Evolutionary conservation across 1,284 basidiomycete species (phyloP).

Genomic region (Naganishia liquefaciens): DNA sequence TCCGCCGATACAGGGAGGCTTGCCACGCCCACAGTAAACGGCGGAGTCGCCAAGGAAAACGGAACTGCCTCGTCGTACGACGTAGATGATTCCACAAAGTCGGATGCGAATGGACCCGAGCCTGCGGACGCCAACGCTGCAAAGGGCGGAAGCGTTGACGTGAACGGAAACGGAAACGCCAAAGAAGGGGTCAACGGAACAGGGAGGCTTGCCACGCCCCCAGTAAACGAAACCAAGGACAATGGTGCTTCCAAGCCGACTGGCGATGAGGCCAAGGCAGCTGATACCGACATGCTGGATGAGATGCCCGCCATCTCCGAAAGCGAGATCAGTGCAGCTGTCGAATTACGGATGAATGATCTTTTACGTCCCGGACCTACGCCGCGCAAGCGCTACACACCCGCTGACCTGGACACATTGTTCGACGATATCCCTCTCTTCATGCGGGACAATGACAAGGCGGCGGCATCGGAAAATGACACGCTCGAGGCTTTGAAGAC

Average conservation of each 20-base stretch:
- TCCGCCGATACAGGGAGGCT: constrained; percentile 23
- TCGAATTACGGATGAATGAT: constrained; percentile 13
- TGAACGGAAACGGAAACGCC: background rate
- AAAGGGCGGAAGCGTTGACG: background rate
- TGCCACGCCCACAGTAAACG: constrained; percentile 13
- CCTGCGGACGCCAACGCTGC: background rate
- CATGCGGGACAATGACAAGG: constrained; percentile 71
- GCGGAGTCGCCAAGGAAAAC: constrained; percentile 6
- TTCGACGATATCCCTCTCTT: constrained; percentile 69
- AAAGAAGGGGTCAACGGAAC: background rate
- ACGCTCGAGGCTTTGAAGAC: constrained; percentile 81
- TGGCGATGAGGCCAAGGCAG: background rate
- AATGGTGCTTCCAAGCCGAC: background rate
- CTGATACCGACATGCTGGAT: background rate
- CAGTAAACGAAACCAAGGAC: constrained; percentile 2
- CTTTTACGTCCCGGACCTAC: constrained; percentile 24
- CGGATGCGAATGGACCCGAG: background rate
- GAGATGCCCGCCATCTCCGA: constrained; percentile 12
- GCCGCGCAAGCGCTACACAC: constrained; percentile 25
- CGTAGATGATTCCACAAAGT: constrained; percentile 12
- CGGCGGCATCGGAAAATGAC: constrained; percentile 58
- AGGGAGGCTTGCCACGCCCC: constrained; percentile 26
- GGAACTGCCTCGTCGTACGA: constrained; percentile 9
- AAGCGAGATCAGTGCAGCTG: constrained; percentile 15
- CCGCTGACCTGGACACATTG: constrained; percentile 43